phyloP scores from a whole-genome alignment of 345 rosid genomes.

The Eucalyptus camaldulensis region DNA sequence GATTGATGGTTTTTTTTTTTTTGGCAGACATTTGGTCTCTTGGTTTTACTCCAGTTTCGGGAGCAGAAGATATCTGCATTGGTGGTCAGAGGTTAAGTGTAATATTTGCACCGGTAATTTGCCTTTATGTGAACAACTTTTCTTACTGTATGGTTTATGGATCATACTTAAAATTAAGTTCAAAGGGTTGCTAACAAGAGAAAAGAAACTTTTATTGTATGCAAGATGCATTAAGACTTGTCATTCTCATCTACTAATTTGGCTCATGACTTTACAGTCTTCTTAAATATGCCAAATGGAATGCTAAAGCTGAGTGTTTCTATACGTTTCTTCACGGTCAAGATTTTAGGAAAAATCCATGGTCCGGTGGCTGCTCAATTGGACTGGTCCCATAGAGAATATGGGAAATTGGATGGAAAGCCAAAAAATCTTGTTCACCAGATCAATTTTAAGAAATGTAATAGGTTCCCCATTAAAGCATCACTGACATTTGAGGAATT shows the following conservation, averaged over 20 bases:
- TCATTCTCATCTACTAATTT: not conserved
- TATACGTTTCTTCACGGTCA: not conserved
- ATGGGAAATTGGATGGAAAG: not conserved
- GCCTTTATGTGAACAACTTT: not conserved
- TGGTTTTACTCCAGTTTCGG: conserved; percentile 47
- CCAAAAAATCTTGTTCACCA: not conserved
- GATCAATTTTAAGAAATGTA: not conserved
- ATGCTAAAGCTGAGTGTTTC: not conserved
- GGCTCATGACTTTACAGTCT: not conserved
- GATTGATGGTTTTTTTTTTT: no score
- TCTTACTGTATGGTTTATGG: not conserved
- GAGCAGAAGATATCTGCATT: conserved; percentile 68
- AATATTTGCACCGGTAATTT: conserved; percentile 66
- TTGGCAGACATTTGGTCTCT: conserved; percentile 68
- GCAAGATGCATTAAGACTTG: not conserved
- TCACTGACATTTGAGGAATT: not conserved
- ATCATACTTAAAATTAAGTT: not conserved
- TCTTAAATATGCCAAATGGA: not conserved
- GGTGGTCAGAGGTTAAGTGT: conserved; percentile 58
- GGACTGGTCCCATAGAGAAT: not conserved
- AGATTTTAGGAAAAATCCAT: not conserved
- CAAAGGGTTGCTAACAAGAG: not conserved
- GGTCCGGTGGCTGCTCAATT: not conserved
- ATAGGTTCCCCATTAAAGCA: not conserved
- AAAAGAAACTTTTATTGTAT: not conserved